Base-by-base conservation (phyloP, 208 protist species). In the Trypanosoma brucei region DNA sequence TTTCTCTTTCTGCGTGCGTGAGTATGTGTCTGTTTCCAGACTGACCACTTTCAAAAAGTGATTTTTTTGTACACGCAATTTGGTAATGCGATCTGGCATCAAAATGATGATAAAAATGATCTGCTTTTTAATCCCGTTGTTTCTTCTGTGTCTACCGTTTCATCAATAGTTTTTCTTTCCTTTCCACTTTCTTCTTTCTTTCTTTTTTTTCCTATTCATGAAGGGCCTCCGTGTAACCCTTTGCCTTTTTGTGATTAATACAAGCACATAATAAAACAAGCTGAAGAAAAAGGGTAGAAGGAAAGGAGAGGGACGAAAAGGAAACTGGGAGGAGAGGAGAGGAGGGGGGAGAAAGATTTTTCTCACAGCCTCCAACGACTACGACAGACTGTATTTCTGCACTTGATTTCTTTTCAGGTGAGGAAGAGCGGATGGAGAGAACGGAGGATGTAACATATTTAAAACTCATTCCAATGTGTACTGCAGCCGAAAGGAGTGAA, bases 171-270 rank as follows among this genome's bases (percentile, higher is more conserved):
- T 46, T 46, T 46, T 46, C 11, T 46, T 46, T 11, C 11, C 42
- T 46, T 11, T 46, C 11, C 42, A 11, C 42, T 46, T 46, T 46
- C 42, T 11, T 46, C 42, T 46, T 46, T 11, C 11, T 46, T 11
- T 46, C 11, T 46, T 61, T 36, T 61, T 44, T 61, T 58, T 42
- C 1, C 6, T 42, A n/a, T 40, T 42, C 54, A 11, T 58, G 5
- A 11, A 14, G 7, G 8, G 6, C n/a, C 54, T 39, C n/a, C 13
- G 4, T 58, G 35, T 58, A 9, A 11, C 54, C 36, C 54, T 58
- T 8, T 13, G 4, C 31, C 5, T 58, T 44, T 42, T n/a, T 40
- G 31, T 58, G 11, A 31, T 44, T 55, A 55, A 33, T 35, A 35
- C 22, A 22, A 22, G 22, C 22, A 22, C 22, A 22, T 22, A 22